Conservation (phyloP, 352 stramenopile genomes). For the Plasmopara halstedii region DNA sequence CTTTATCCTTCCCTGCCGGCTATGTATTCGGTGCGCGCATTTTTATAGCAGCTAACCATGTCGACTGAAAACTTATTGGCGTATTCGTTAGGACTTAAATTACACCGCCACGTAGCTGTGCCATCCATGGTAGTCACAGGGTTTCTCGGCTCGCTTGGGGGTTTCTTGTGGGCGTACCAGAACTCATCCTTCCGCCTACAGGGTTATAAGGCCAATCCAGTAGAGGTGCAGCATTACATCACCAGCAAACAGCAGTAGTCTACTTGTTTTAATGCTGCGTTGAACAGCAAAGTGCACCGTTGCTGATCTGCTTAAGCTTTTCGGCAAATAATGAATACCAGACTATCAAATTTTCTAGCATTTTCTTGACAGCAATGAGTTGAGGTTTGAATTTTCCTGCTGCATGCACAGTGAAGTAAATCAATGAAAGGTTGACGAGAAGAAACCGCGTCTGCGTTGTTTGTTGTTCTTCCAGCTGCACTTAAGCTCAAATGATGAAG, state of each 20-base stretch:
- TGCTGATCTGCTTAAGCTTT: no score
- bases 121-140: constrained; percentile 75
- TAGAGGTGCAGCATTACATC: constrained; percentile 64
- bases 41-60: not conserved
- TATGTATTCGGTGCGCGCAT: constrained; percentile 64
- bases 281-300: no score
- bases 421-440: no score
- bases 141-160: constrained; percentile 61
- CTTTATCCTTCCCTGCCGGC: constrained; percentile 60
- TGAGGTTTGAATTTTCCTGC: no score
- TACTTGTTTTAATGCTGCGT: not conserved
- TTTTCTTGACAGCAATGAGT: no score
- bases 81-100: constrained; percentile 34
- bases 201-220: constrained; percentile 53
- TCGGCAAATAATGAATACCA: no score
- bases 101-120: constrained; percentile 50
- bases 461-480: no score
- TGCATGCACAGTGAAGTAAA: no score
- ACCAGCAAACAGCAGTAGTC: constrained; percentile 26
- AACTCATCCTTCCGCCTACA: constrained; percentile 76
- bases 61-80: not conserved
- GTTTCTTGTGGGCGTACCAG: constrained; percentile 76
- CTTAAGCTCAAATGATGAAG: no score
- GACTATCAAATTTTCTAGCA: no score
- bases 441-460: no score